Base-by-base conservation (phyloP, 208 protist genomes). In the Novymonas esmeraldas region DNA sequence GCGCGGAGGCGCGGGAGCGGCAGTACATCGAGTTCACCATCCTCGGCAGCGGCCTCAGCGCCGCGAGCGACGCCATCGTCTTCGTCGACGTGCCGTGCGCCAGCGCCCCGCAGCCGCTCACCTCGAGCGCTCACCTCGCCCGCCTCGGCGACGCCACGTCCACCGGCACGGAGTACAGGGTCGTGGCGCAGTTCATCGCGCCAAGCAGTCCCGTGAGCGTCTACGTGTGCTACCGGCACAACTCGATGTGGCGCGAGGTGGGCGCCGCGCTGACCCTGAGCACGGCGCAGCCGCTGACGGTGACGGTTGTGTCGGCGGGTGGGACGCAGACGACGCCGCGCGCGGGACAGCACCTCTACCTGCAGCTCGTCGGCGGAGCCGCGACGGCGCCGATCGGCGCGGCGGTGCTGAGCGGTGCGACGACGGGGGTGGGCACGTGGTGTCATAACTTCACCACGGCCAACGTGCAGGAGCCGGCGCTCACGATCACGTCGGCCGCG, bases 361-460 rank as follows among this genome's bases (percentile, higher is more conserved):
- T 97, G 48, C 50, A 67, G 38, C 73, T 95, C 5, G 36, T 65
- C 49, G 52, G 61, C 54, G 69, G 44, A 38, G 16, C 69, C 9
- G 36, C 33, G 2, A 54, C 58, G 3, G 56, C 18, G 10, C 34
- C 64, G n/a, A 64, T 55, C 2, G 50, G 31, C 20, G 44, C 56
- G 33, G 84, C 76, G 3, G 83, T 86, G 0, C 78, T 93, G 36
- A 84, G 91, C 29, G 76, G 67, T 34, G 75, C 58, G 18, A 51
- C 64, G 29, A 65, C 73, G 16, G 66, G 60, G 24, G n/a, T 46
- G 38, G 78, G 79, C 20, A 88, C 85, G n/a, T 97, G 92, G 90
- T 97, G 92, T 63, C 85, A 93, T 64, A 95, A 95, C 79, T 95
- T 89, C 79, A 95, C 85, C 4, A 20, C 11, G 2, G 44, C 28